Evolutionary conservation across 2,329 filamentous ascomycete genomes (phyloP), one percentile per base, ranked within the genome.

Genomic region (Pleochaeta shiraiana): DNA sequence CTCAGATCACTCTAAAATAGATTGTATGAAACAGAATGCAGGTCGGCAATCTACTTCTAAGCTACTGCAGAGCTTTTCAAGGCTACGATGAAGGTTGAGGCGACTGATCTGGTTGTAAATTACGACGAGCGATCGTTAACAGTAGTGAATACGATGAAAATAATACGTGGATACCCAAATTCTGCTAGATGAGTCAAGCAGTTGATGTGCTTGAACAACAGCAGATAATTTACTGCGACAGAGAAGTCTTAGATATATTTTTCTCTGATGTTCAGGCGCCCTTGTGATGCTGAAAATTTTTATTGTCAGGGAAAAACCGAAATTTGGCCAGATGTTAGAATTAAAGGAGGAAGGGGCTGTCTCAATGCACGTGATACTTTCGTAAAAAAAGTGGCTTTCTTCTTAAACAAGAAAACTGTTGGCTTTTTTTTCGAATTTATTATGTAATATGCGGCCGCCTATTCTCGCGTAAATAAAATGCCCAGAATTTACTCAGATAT

Each of bases 71-170:
- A 62, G 59, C 59, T 62, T 39, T 45, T 62, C 24, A 62, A 39
- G 43, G 68, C 67, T 71, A 71, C 70, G 67, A 68, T 67, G 66
- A 64, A 67, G 62, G 39, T 65, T 64, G 67, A 67, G 64, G 65
- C 66, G 65, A 65, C 66, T 66, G 61, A 50, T 28, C 47, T 62
- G 65, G 34, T 39, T 28, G 37, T 3, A 24, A n/a, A 70, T 67
- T 71, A 70, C 68, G 67, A 68, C 60, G 63, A 68, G 68, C 66
- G 68, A 67, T 66, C 67, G 64, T 28, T 39, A 6, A 43, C 28
- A 62, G 31, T 12, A 53, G 50, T 62, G 34, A 43, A 62, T 62
- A 64, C 64, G 66, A 64, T 62, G 39, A 30, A 30, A 64, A 55
- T 28, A 65, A 31, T 64, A 63, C 63, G 64, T 62, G 28, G 60